Conservation (phyloP, 305 asterid genomes). For the Fraxinus ornus region DNA sequence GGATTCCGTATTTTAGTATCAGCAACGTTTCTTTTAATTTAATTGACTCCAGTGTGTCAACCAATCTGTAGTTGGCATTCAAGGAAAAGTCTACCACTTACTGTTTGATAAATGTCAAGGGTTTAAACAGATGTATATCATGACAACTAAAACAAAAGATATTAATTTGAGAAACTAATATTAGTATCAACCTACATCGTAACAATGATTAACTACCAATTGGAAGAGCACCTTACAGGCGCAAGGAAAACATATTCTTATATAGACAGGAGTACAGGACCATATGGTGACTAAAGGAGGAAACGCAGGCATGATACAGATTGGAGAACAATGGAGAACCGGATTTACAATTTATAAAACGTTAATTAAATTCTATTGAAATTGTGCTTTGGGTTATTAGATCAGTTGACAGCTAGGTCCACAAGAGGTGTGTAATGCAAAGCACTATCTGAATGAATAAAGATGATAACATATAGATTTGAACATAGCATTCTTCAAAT, state of each 20-base stretch:
- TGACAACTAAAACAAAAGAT: background rate
- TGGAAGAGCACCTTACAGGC: background rate
- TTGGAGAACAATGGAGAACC: background rate
- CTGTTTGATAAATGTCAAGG: slow-evolving; percentile 8
- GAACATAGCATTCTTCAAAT: background rate
- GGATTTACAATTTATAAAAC: background rate
- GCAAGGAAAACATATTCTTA: background rate
- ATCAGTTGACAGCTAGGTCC: too few relatives aligned
- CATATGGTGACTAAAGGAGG: slow-evolving; percentile 4
- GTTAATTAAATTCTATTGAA: background rate
- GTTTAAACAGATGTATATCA: slow-evolving; percentile 5
- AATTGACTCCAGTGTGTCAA: background rate
- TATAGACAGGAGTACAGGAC: background rate
- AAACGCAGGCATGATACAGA: background rate
- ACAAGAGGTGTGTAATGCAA: too few relatives aligned
- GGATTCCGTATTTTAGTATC: background rate
- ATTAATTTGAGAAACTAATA: background rate
- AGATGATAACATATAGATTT: background rate
- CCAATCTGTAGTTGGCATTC: background rate
- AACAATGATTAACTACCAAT: background rate
- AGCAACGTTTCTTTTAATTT: slow-evolving; percentile 1
- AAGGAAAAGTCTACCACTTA: background rate
- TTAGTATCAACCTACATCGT: background rate
- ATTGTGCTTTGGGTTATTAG: background rate
- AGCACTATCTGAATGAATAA: too few relatives aligned